A percentile compares a stretch with the other conserved stretches of the same genome.
Conservation (phyloP, 192 early-diverging fungal species). For the Geranomyces variabilis region DNA sequence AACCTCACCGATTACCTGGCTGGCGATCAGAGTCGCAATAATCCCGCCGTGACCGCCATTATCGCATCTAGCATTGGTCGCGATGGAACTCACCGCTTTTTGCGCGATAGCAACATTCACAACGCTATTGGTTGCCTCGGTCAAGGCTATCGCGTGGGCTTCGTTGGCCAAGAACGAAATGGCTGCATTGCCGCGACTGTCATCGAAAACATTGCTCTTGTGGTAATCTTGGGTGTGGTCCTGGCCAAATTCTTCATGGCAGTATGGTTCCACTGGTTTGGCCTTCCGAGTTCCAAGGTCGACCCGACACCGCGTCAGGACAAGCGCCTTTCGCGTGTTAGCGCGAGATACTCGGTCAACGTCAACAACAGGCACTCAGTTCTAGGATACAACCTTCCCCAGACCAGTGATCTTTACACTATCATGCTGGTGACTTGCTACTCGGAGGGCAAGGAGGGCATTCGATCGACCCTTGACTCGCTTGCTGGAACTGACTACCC, state of each 20-base stretch:
- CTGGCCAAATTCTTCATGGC: conserved; percentile 51
- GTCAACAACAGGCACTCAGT: conserved; percentile 16
- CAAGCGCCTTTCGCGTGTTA: conserved; percentile 12
- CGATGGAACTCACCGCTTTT: conserved; percentile 42
- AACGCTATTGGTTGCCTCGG: conserved; percentile 41
- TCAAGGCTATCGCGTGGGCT: conserved; percentile 28
- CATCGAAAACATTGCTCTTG: conserved; percentile 34
- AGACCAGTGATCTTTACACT: conserved; percentile 41
- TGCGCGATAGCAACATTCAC: conserved; percentile 18
- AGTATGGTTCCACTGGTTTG: conserved; percentile 51
- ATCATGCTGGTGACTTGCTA: conserved; percentile 89
- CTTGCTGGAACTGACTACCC: conserved; percentile 76
- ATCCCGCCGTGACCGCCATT: conserved; percentile 1
- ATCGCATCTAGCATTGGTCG: conserved; percentile 31
- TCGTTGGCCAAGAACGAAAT: conserved; percentile 23
- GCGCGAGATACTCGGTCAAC: conserved; percentile 10
- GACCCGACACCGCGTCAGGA: not conserved
- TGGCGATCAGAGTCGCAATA: not conserved
- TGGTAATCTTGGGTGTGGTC: conserved; percentile 51
- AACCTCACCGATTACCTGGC: conserved; percentile 43
- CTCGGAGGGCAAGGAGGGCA: conserved; percentile 85
- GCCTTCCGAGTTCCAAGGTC: conserved; percentile 19
- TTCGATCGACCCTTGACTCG: conserved; percentile 85
- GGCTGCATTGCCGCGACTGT: conserved; percentile 46
- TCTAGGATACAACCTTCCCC: not conserved